A percentile compares a stretch with the other conserved stretches of the same genome.
These are phyloP conservation scores for Talaromyces atroroseus DNA, from an alignment of 2,329 filamentous ascomycete genomes.

Conservation along the genomic window DNA sequence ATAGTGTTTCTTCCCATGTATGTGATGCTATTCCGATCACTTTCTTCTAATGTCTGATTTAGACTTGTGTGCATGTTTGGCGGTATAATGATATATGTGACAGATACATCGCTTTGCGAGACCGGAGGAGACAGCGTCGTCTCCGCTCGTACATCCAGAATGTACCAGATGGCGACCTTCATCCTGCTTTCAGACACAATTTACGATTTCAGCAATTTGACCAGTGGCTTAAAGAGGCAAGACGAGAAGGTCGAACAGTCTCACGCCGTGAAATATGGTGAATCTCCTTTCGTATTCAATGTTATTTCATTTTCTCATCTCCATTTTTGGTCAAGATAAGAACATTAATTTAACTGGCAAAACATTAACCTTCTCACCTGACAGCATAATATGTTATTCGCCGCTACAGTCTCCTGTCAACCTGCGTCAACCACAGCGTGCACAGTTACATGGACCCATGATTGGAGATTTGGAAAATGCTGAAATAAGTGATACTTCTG, in stretches of 20 bases:
- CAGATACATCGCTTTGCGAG: conserved; percentile 1
- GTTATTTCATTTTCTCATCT: conserved; percentile 1
- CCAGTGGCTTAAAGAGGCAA: neutral
- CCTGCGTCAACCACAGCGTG: conserved; percentile 4
- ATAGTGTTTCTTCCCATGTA: conserved; percentile 1
- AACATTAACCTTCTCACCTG: conserved; percentile 2
- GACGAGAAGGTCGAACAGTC: conserved; percentile 1
- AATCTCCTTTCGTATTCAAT: neutral
- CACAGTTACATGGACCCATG: conserved; percentile 2
- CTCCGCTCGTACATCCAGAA: conserved; percentile 3
- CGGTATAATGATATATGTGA: neutral
- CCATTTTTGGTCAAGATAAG: conserved; percentile 1
- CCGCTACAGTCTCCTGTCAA: conserved; percentile 3
- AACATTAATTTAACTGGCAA: neutral
- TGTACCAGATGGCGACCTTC: neutral
- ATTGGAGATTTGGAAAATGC: conserved; percentile 7
- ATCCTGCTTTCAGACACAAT: neutral
- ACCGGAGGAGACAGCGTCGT: conserved; percentile 6
- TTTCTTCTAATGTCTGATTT: neutral
- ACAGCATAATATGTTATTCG: conserved; percentile 3
- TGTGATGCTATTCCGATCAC: neutral
- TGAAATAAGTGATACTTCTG: neutral
- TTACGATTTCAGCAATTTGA: conserved; percentile 3
- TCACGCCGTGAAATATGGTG: conserved; percentile 1
- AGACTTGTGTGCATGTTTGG: conserved; percentile 1